Evolutionary conservation across 106 monocot species (phyloP).

Genomic region (Dendrobium huoshanense): DNA sequence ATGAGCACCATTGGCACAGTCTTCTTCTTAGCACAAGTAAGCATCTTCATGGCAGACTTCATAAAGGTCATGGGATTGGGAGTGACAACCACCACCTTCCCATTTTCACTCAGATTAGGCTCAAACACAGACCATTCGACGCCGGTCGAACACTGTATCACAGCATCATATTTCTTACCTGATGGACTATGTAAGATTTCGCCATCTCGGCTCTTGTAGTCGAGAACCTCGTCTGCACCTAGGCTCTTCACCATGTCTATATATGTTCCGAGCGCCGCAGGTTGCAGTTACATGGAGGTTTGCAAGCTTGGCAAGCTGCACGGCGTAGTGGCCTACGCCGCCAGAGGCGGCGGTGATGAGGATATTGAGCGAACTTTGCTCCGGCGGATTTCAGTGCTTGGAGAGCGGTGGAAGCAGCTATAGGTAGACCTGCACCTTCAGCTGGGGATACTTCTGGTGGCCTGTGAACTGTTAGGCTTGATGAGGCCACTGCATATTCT

Average conservation of each 20-base stretch:
- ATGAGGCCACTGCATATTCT: constrained; percentile 38
- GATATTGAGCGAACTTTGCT: constrained; percentile 32
- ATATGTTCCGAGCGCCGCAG: constrained; percentile 38
- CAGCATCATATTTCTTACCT: constrained; percentile 31
- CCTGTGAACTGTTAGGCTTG: constrained; percentile 16
- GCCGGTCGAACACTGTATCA: constrained; percentile 22
- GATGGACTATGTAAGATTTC: constrained; percentile 28
- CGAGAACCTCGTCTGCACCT: constrained; percentile 46
- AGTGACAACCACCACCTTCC: constrained; percentile 29
- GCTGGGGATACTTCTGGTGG: constrained; percentile 42
- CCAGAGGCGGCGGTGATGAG: constrained; percentile 55
- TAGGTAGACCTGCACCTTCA: constrained; percentile 41
- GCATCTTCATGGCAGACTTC: constrained; percentile 5
- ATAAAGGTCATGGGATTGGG: constrained; percentile 10
- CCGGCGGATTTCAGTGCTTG: constrained; percentile 24
- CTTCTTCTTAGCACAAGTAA: constrained; percentile 25
- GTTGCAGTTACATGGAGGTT: constrained; percentile 39
- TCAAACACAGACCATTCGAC: constrained; percentile 26
- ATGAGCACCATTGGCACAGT: constrained; percentile 12
- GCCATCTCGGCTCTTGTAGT: constrained; percentile 40
- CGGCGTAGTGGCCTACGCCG: constrained; percentile 42
- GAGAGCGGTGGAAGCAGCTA: constrained; percentile 45
- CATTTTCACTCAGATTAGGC: constrained; percentile 18
- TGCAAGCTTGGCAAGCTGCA: constrained; percentile 44
- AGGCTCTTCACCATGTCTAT: constrained; percentile 31